A percentile compares a stretch with the other conserved stretches of the same genome.
These are phyloP conservation scores for Pyrus betulifolia DNA, from an alignment of 306 rosid genomes.

Conservation along the genomic window DNA sequence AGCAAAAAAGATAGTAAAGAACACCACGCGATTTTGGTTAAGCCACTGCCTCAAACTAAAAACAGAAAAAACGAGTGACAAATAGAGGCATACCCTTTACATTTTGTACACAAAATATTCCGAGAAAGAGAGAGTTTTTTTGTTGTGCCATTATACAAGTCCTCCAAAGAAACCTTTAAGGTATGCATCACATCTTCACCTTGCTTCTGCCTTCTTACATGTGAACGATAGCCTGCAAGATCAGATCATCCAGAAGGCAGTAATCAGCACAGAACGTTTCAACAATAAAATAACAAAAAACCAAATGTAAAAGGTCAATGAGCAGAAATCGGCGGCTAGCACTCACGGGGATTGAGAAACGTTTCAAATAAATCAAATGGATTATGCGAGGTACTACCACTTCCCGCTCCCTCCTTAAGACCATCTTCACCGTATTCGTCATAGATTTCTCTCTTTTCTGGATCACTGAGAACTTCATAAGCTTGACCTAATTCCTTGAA, in stretches of 20 bases:
- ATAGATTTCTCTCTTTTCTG: constrained; percentile 63
- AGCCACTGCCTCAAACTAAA: not conserved
- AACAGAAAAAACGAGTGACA: not conserved
- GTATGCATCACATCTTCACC: constrained; percentile 76
- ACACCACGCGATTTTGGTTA: not conserved
- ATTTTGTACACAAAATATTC: constrained; percentile 46
- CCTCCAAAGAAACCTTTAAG: constrained; percentile 75
- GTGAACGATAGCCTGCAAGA: constrained; percentile 39
- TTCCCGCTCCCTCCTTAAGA: constrained; percentile 67
- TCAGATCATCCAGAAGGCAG: not conserved
- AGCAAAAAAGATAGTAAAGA: not conserved
- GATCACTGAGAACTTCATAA: constrained; percentile 69
- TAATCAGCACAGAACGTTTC: not conserved
- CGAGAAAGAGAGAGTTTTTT: constrained; percentile 67
- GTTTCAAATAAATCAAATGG: constrained; percentile 71
- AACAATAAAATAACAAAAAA: not conserved
- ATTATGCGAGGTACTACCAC: constrained; percentile 50
- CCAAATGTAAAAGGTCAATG: not conserved
- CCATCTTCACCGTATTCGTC: constrained; percentile 82
- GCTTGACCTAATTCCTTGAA: constrained; percentile 78
- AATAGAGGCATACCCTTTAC: constrained; percentile 56
- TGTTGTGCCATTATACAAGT: constrained; percentile 57
- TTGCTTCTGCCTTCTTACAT: constrained; percentile 59
- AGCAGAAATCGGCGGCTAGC: not conserved
- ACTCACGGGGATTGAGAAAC: constrained; percentile 44